Base-by-base conservation (phyloP, 1,284 basidiomycete genomes). In the Pseudozyma sp. region DNA sequence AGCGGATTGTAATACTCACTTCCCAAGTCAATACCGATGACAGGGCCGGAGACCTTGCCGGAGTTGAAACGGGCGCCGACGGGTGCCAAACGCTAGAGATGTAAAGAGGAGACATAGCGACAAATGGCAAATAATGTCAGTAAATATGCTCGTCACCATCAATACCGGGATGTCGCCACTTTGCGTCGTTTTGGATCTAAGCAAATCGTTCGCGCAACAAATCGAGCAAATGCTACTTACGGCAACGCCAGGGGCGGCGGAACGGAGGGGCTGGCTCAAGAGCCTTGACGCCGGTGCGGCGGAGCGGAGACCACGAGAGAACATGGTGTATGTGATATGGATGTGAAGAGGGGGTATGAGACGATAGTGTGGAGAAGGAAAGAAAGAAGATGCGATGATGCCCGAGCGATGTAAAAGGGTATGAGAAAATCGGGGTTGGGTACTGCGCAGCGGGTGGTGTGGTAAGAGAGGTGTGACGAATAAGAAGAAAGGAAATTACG, bases 1-100 rank as follows among this genome's bases (percentile, higher is more conserved):
- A 18, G 2, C 13, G 5, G n/a, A 51, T 34, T 18, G 3, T 13
- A 12, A 60, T 56, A 80, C 78, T 78, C 60, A 77, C 77, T 84
- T 63, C 82, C 82, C 61, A 84, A 59, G 64, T 84, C 82, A 47
- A 84, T 82, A 63, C 82, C 82, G 48, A 84, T 84, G 51, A 84
- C 82, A 43, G 81, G 80, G 36, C 82, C 82, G 12, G 74, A 72
- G 35, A 78, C 80, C 73, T 84, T 82, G 59, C 77, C 70, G 16
- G 75, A 79, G 68, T 73, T 73, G 62, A 74, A 73, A 12, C 77
- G 70, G 7, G 77, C 75, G 48, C 77, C 71, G 14, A 79, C 14
- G n/a, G 77, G 77, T 39, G 76, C 65, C 51, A 82, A 65, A 16
- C 80, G 77, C 65, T 76, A 58, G 19, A 34, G 19, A n/a, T 18